Evolutionary conservation across 192 early-diverging fungal genomes (phyloP).

Genomic region (Rhizophagus sp.): DNA sequence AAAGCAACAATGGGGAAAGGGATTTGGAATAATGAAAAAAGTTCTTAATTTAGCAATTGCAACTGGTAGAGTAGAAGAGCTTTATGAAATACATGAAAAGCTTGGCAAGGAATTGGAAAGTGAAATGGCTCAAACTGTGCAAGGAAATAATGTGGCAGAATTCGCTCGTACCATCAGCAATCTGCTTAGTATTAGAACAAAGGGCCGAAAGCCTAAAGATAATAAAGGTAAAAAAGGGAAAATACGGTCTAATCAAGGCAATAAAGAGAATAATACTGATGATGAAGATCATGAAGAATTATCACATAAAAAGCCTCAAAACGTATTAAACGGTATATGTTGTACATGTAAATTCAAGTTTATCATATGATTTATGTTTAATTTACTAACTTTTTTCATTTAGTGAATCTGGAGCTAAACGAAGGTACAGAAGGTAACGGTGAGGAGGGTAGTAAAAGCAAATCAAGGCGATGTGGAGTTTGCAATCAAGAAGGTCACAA

Average conservation of each 20-base stretch:
- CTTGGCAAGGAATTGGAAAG: background rate
- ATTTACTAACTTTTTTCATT: background rate
- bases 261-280: background rate
- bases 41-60: background rate
- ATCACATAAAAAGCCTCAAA: too few species aligned
- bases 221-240: background rate
- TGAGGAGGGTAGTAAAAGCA: background rate
- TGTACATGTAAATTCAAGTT: background rate
- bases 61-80: background rate
- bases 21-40: slow-evolving; percentile 1
- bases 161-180: background rate
- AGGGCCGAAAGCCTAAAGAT: background rate
- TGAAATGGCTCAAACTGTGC: background rate
- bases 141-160: background rate
- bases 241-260: background rate
- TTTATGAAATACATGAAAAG: slow-evolving; percentile 2
- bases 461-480: background rate
- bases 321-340: too few species aligned
- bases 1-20: background rate
- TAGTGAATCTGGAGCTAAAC: background rate
- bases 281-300: too few species aligned
- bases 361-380: background rate
- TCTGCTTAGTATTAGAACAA: background rate
- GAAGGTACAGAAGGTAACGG: background rate
- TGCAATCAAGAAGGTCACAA: background rate